Evolutionary conservation across 257 asterid species (phyloP), one percentile per base, ranked within the genome.

Genomic region (Nicotiana tomentosiformis): DNA sequence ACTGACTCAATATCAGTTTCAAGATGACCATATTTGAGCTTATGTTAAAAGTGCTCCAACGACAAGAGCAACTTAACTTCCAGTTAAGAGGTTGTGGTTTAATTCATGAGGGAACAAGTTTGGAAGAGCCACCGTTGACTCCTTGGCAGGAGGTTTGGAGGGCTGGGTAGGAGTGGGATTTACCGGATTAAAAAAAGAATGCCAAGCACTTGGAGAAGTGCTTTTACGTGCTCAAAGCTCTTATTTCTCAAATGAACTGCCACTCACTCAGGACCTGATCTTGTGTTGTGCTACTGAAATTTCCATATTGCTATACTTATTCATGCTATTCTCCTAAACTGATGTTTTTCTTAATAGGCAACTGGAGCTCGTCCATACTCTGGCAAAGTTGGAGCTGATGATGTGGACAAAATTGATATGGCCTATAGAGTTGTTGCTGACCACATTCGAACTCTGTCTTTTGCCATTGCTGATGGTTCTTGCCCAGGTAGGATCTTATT

Each of bases 401-500:
- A 96, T 32, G 89, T 87, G 77, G 98, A 94, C 86, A 91, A 88
- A 12, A 81, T 91, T 85, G 99, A 96, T 86, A 96, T 96, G 97
- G 99, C 99, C 77, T 96, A 96, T 86, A 91, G 99, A 89, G 99
- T 96, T 84, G 98, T 96, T 77, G 98, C 99, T 64, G 99, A 96
- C 85, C 99, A 96, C 85, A 94, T 96, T 66, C 88, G 99, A 85
- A 96, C 99, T 51, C 96, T 96, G 81, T 94, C 99, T 35, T 88
- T 96, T 86, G 99, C 99, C 84, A 94, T 96, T 88, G 99, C 99
- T 87, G 99, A 96, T 91, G 99, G 99, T 39, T 93, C 98, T 85
- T 88, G 92, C 66, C 99, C 99, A 90, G 98, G 99, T 96, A 66
- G 85, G 68, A 57, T 77, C 69, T 83, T 82, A 29, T 74, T 60